Conservation (phyloP, 306 rosid species). For the Potentilla sterilis region DNA sequence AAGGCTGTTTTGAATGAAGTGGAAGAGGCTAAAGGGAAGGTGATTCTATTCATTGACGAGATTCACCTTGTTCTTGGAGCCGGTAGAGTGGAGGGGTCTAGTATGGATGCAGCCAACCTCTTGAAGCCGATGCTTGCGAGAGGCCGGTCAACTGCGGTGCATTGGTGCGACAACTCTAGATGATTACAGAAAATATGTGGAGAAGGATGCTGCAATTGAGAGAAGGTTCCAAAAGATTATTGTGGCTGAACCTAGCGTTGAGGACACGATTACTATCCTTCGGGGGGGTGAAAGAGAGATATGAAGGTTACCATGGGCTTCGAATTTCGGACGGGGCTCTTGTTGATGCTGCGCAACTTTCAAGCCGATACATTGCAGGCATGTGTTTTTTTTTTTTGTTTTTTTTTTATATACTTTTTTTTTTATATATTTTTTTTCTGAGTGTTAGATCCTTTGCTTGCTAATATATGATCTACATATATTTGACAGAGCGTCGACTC, state of each 20-base stretch:
- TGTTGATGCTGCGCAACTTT: conserved; percentile 76
- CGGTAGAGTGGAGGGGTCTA: conserved; percentile 76
- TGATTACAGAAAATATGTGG: no score
- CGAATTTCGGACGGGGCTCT: conserved; percentile 77
- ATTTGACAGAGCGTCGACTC: conserved; percentile 66
- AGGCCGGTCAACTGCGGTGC: no score
- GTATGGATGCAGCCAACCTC: conserved; percentile 87
- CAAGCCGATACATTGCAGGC: conserved; percentile 83
- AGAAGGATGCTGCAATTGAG: conserved; percentile 93
- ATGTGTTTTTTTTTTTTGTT: no score
- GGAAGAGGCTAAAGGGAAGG: conserved; percentile 85
- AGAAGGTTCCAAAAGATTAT: conserved; percentile 89
- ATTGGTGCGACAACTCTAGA: no score
- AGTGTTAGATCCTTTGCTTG: no score
- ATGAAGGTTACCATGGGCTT: conserved; percentile 93
- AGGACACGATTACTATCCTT: conserved; percentile 75
- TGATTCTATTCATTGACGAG: conserved; percentile 81
- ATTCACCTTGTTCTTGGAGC: conserved; percentile 92
- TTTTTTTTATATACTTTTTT: no score
- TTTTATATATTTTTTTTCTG: no score
- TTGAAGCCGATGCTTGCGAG: no score
- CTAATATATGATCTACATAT: no score
- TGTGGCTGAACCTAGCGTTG: conserved; percentile 88
- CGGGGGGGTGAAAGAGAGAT: conserved; percentile 78
- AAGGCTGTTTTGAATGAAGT: conserved; percentile 88